phyloP scores from a whole-genome alignment of 768 basidiomycete genomes.

The Calocera viscosa region DNA sequence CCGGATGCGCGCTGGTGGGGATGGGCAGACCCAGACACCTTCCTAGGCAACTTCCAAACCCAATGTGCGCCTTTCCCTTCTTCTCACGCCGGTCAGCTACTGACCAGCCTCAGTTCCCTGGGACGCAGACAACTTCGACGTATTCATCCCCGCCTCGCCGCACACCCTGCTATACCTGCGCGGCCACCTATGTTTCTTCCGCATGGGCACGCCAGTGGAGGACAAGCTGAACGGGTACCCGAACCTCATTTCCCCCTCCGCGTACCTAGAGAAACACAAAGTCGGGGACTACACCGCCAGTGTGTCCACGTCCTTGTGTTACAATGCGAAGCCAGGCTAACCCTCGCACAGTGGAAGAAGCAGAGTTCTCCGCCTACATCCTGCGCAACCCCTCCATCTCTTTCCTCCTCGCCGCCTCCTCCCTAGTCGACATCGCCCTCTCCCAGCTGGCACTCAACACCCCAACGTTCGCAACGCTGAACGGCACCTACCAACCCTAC shows the following conservation, averaged over 20 bases:
- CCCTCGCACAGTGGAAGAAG: conserved; percentile 5
- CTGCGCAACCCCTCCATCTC: neutral
- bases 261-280: neutral
- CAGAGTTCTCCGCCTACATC: conserved; percentile 11
- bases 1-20: conserved; percentile 13
- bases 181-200: neutral
- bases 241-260: neutral
- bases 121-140: neutral
- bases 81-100: neutral
- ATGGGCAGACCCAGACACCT: conserved; percentile 13
- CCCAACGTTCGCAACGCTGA: conserved; percentile 2
- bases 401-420: neutral
- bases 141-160: conserved; percentile 5
- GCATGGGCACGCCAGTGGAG: neutral
- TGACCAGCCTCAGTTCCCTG: neutral
- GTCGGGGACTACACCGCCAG: neutral
- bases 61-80: neutral
- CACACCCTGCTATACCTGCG: neutral
- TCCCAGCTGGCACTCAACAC: neutral
- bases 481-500: neutral
- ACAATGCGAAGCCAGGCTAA: no score
- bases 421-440: conserved; percentile 4
- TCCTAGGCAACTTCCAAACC: conserved; percentile 11
- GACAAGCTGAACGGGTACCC: neutral
- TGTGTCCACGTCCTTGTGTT: neutral